phyloP scores from a whole-genome alignment of 2,329 filamentous ascomycete genomes.

The Microcyclospora tardicrescens region DNA sequence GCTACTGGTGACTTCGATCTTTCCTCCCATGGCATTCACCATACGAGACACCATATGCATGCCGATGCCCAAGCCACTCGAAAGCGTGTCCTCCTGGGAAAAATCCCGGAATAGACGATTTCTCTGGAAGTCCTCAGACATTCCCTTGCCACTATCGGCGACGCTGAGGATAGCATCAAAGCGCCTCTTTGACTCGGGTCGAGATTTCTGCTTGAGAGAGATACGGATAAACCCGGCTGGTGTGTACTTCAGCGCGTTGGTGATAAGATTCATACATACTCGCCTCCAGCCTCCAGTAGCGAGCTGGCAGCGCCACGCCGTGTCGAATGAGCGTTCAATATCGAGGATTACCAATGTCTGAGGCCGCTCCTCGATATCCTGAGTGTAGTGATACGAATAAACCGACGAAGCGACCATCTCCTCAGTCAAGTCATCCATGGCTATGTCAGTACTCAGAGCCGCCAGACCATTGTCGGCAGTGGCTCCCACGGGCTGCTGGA shows the following conservation, averaged over 20 bases:
- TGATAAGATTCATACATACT: constrained; percentile 25
- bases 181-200: constrained; percentile 8
- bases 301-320: constrained; percentile 29
- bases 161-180: constrained; percentile 27
- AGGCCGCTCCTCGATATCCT: constrained; percentile 17
- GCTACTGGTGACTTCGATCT: constrained; percentile 29
- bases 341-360: constrained; percentile 36
- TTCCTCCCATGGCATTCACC: constrained; percentile 46
- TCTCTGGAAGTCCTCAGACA: constrained; percentile 49
- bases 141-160: constrained; percentile 53
- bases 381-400: constrained; percentile 16
- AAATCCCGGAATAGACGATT: constrained; percentile 52
- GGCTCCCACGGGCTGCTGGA: neutral
- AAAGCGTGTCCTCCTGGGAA: constrained; percentile 48
- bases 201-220: constrained; percentile 10
- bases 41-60: constrained; percentile 50
- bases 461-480: neutral
- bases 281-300: constrained; percentile 35
- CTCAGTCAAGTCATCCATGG: constrained; percentile 35
- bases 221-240: constrained; percentile 28
- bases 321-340: constrained; percentile 19
- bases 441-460: neutral
- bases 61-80: constrained; percentile 51
- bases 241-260: neutral
- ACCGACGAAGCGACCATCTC: constrained; percentile 44